These are phyloP conservation scores for Tulasnella sp. DNA, from an alignment of 768 basidiomycete genomes.

Conservation along the genomic window DNA sequence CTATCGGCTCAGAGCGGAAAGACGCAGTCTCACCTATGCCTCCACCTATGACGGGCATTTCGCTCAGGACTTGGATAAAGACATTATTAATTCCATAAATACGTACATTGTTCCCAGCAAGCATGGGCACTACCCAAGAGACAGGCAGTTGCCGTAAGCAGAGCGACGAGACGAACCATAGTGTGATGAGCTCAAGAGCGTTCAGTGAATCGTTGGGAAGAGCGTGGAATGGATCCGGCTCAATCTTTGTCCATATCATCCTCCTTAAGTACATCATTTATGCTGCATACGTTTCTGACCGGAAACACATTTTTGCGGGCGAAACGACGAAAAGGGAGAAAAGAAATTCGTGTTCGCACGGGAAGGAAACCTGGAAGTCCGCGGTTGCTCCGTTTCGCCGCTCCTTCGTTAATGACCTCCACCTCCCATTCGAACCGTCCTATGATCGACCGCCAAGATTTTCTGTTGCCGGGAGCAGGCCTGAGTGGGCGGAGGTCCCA, in stretches of 20 bases:
- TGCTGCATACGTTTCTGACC: neutral
- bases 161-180: neutral
- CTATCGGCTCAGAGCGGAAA: neutral
- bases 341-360: neutral
- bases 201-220: neutral
- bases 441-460: neutral
- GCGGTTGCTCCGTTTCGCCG: neutral
- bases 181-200: neutral
- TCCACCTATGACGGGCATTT: constrained; percentile 26
- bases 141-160: neutral
- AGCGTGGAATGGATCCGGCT: neutral
- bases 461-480: neutral
- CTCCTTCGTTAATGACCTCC: neutral
- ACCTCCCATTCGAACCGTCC: neutral
- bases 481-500: neutral
- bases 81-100: too few species aligned
- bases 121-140: neutral
- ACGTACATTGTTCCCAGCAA: constrained; percentile 20
- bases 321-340: neutral
- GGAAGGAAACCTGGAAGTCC: neutral
- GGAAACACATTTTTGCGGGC: neutral
- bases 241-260: neutral
- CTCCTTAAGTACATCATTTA: neutral
- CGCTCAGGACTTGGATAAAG: neutral
- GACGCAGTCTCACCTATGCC: constrained; percentile 36